phyloP scores from a whole-genome alignment of 2,329 filamentous ascomycete genomes.

The Fusarium sororula region DNA sequence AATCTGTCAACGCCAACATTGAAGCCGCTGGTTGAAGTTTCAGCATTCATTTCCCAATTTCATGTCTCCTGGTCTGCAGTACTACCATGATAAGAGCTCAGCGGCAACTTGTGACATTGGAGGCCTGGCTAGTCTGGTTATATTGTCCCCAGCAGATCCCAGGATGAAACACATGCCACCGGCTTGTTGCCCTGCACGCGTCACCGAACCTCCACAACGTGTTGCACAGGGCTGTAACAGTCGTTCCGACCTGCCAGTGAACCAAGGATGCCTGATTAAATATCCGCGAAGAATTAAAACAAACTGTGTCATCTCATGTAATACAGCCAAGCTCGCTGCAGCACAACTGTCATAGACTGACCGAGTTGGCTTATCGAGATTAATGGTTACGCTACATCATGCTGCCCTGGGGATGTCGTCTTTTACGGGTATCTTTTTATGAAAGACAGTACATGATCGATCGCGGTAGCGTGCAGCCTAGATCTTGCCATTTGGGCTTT shows the following conservation, averaged over 20 bases:
- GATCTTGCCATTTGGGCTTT: neutral
- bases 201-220: no score
- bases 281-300: neutral
- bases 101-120: no score
- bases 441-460: rapidly evolving
- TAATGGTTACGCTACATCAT: neutral
- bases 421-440: neutral
- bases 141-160: no score
- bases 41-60: no score
- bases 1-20: no score
- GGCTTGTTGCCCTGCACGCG: no score
- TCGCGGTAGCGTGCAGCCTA: rapidly evolving
- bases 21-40: no score
- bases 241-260: neutral
- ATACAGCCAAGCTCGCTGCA: neutral
- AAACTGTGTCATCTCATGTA: neutral
- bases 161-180: no score
- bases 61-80: no score
- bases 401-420: no score
- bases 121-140: no score
- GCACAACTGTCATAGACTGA: rapidly evolving
- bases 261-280: rapidly evolving
- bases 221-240: neutral
- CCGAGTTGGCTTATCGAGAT: rapidly evolving
- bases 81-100: no score